Evolutionary conservation across 176 grass and related monocot species (phyloP), one percentile per base, ranked within the genome.

Genomic region (Hsuehochloa calcarea): DNA sequence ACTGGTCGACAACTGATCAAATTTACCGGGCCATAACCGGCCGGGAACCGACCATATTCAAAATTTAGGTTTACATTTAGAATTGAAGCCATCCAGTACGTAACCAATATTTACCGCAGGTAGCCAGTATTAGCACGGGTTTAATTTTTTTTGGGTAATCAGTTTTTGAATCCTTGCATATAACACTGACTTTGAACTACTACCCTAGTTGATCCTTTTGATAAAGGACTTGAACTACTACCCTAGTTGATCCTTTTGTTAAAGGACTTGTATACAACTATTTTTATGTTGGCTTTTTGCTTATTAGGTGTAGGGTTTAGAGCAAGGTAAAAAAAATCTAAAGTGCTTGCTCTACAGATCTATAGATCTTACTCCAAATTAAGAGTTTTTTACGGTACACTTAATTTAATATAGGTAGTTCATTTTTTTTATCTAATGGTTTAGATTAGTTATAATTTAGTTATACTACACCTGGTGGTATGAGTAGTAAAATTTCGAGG

Each of bases 331-430:
- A 61, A 78, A 61, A 69, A 78, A 78, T 60, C 14, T 65, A 29
- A 80, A 52, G 67, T 41, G 55, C 35, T 27, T 50, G 61, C 14
- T 49, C 13, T 49, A 5, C 26, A 49, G 40, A 65, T 49, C 13
- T 49, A 5, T 61, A 49, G 40, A 65, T 31, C n/a, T 73, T 16
- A 65, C 68, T 74, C 31, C 16, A 80, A 80, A 79, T 38, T 79
- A 72, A 29, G 29, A 29, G 1, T 29, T 1, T 29, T 29, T 29
- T 29, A 29, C 29, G 29, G 29, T 29, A 29, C 29, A 29, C 29
- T 29, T 1, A 29, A 29, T 29, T 29, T 29, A 29, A 29, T 29
- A 29, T 29, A 1, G 29, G 1, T 29, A 0, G 29, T 29, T 29
- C 1, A 29, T 29, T 29, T 29, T 29, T 29, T 29, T 1, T 29